Base-by-base conservation (phyloP, 2,329 filamentous ascomycete genomes). In the Triangularia verruculosa region DNA sequence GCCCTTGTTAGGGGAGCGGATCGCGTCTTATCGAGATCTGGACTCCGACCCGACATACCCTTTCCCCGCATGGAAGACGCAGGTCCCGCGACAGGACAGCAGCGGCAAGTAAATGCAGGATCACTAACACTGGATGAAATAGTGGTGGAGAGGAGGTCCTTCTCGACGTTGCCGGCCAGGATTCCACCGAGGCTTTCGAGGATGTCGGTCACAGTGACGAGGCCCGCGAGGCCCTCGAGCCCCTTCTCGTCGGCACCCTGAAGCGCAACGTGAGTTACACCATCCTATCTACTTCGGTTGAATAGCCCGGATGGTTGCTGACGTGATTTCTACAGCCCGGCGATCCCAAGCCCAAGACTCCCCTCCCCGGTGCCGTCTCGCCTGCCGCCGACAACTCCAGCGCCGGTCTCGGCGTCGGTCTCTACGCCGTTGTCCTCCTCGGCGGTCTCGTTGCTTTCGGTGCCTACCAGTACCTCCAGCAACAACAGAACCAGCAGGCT, bases 201-300 rank as follows among this genome's bases (percentile, higher is more conserved):
- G 95, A 99, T 80, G 95, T 99, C 74, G 95, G 95, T 75, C 95
- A 99, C 89, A 96, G 91, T 74, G 95, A 99, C 79, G 95, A 99
- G 84, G 95, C 95, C 70, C 90, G 95, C 70, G 94, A 98, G 83
- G 94, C 96, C 70, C 88, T 99, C 63, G 88, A 90, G 30, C 86
- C 87, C 74, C 82, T 96, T 69, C 79, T 88, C 59, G 84, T 95
- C 70, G 93, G 92, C 69, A 83, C 76, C 39, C 79, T 97, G 77
- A 96, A 96, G 88, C 86, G 92, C 78, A 77, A 86, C 83, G 92
- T 96, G 85, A 73, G 87, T 76, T 32, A 47, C 8, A 47, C 9
- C 39, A 20, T 17, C 27, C 27, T 12, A 47, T 22, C 28, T 43
- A 11, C n/a, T 13, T 20, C 28, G 51, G 51, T 6, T 25, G 9